phyloP scores from a whole-genome alignment of 495 filamentous ascomycete genomes.

The Penicillium tannophilum region DNA sequence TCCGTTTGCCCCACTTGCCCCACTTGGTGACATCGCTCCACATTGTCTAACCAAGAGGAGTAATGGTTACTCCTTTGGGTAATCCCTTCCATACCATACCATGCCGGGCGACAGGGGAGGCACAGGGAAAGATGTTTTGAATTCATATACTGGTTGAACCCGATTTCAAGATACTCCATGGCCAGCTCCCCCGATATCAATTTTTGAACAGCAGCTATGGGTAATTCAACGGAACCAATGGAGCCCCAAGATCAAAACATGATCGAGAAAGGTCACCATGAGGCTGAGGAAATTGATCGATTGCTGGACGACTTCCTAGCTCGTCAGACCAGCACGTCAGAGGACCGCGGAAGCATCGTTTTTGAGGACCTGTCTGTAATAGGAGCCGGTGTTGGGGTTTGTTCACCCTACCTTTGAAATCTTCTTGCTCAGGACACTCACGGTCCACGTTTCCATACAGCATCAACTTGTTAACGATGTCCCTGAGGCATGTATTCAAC shows the following conservation, averaged over 20 bases:
- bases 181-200: neutral
- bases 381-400: neutral
- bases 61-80: conserved; percentile 3
- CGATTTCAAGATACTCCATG: neutral
- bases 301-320: neutral
- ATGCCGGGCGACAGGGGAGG: neutral
- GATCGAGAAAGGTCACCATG: neutral
- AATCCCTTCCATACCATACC: neutral
- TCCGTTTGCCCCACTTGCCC: neutral
- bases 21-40: neutral
- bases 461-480: neutral
- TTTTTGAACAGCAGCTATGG: neutral
- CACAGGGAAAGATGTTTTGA: neutral
- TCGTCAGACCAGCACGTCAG: neutral
- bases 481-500: neutral
- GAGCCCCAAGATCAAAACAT: neutral
- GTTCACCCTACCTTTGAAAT: neutral
- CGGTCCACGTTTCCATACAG: neutral
- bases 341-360: neutral
- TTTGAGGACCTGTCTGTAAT: neutral
- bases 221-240: neutral
- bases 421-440: neutral
- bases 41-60: neutral
- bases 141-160: neutral
- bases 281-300: neutral